Conservation (phyloP, 805 yeast genomes). For the Saccharomycopsis guyanensis region DNA sequence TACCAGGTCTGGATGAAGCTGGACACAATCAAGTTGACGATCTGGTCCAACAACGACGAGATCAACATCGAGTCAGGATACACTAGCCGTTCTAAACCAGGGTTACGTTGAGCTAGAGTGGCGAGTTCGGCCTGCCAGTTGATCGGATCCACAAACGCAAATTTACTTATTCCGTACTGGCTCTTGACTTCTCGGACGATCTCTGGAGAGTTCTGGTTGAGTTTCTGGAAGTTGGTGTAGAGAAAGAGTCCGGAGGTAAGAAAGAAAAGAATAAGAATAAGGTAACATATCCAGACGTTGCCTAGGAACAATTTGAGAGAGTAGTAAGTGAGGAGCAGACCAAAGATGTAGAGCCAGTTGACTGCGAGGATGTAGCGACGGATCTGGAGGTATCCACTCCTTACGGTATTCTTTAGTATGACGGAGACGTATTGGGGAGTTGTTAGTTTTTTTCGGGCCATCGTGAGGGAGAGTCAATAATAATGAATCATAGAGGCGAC, state of each 20-base stretch:
- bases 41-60: conserved; percentile 43
- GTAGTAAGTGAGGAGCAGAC: conserved; percentile 9
- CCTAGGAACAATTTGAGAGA: conserved; percentile 17
- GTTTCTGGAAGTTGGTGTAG: conserved; percentile 15
- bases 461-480: too few species aligned
- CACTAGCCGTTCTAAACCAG: conserved; percentile 21
- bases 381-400: background rate
- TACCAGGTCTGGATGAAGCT: conserved; percentile 58
- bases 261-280: conserved; percentile 14
- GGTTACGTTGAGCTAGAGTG: background rate
- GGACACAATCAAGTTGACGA: conserved; percentile 40
- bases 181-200: background rate
- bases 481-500: too few species aligned
- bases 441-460: background rate
- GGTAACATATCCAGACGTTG: conserved; percentile 19
- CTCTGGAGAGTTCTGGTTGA: conserved; percentile 12
- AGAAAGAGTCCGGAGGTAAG: conserved; percentile 9
- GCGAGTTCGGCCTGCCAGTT: conserved; percentile 20
- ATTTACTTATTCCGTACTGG: conserved; percentile 9
- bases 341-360: conserved; percentile 19
- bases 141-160: conserved; percentile 19
- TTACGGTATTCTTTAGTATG: background rate
- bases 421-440: background rate
- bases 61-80: conserved; percentile 44
- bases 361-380: background rate